A percentile compares a stretch with the other conserved stretches of the same genome.
Evolutionary conservation across 768 basidiomycete genomes (phyloP).

Genomic region (Grammothele lineata): DNA sequence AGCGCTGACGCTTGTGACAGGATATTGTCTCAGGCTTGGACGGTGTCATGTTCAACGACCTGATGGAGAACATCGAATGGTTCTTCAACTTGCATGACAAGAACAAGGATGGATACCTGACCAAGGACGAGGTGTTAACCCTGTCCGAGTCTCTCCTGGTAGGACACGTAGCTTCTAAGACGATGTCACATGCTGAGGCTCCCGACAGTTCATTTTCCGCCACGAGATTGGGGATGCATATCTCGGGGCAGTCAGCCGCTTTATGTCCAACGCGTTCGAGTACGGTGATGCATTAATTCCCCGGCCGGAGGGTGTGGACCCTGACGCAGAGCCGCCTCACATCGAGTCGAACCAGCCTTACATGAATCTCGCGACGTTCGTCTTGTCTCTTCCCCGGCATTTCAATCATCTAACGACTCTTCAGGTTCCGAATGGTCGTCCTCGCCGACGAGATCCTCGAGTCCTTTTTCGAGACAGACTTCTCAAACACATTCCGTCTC

Average conservation of each 20-base stretch:
- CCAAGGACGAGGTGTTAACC: slow-evolving; percentile 95
- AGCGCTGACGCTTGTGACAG: slow-evolving; percentile 36
- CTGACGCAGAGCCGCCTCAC: slow-evolving; percentile 33
- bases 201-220: slow-evolving; percentile 88
- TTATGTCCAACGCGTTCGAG: slow-evolving; percentile 98
- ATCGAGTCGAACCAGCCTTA: slow-evolving; percentile 83
- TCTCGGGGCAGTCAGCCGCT: slow-evolving; percentile 91
- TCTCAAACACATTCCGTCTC: slow-evolving; percentile 83
- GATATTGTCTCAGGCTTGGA: slow-evolving; percentile 88
- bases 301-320: slow-evolving; percentile 35
- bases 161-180: no score
- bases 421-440: slow-evolving; percentile 96
- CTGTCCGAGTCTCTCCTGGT: slow-evolving; percentile 93
- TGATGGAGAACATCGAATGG: slow-evolving; percentile 99
- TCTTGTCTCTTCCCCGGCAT: background rate
- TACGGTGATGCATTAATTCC: slow-evolving; percentile 93
- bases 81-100: slow-evolving; percentile 96
- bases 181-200: background rate
- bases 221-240: slow-evolving; percentile 96
- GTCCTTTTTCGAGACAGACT: slow-evolving; percentile 92
- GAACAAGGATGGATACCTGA: slow-evolving; percentile 91
- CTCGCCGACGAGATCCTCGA: slow-evolving; percentile 95
- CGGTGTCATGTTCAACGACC: slow-evolving; percentile 90
- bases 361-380: slow-evolving; percentile 84
- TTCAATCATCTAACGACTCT: background rate